Evolutionary conservation across 495 filamentous ascomycete species (phyloP), one percentile per base, ranked within the genome.

Genomic region (Trichoderma asperelloides): DNA sequence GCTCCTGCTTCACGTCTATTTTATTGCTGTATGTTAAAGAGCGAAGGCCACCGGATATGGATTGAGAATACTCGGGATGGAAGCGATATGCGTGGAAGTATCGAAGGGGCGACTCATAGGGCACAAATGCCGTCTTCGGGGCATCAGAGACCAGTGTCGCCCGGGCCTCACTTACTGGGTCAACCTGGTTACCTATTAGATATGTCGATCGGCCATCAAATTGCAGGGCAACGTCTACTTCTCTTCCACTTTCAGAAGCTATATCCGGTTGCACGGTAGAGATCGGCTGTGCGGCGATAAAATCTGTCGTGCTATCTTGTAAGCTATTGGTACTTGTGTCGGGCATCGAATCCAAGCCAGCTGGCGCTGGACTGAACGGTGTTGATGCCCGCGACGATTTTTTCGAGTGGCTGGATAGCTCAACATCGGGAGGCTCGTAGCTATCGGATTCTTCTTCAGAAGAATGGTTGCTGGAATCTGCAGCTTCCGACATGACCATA

Each of bases 21-120:
- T 85, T 86, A 76, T 94, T 87, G 75, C 91, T 97, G 80, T 93
- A 98, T 57, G 91, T 97, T 83, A 96, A 80, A 69, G 96, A 98
- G 76, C 87, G 88, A 74, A 91, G 88, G 64, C 93, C 93, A 71
- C 86, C 87, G 65, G 87, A 73, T 68, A 95, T 88, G 51, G 86
- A 77, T 37, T 90, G 72, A 65, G 81, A 77, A 78, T 86, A 97
- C 40, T 85, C 80, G 28, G 91, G 90, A 76, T 97, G 92, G 71
- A 91, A 96, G 67, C 95, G 92, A 78, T 91, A 98, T 57, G 91
- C 88, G 74, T 87, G 89, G 77, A 98, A 97, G 66, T 82, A 81
- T 69, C 84, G 87, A 69, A 98, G 77, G 30, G 93, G 91, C 76
- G 91, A 96, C 70, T 86, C 80, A 77, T 98, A 98, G 2, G 92